Conservation (phyloP, 2,329 filamentous ascomycete species). For the Diaporthe sp. region DNA sequence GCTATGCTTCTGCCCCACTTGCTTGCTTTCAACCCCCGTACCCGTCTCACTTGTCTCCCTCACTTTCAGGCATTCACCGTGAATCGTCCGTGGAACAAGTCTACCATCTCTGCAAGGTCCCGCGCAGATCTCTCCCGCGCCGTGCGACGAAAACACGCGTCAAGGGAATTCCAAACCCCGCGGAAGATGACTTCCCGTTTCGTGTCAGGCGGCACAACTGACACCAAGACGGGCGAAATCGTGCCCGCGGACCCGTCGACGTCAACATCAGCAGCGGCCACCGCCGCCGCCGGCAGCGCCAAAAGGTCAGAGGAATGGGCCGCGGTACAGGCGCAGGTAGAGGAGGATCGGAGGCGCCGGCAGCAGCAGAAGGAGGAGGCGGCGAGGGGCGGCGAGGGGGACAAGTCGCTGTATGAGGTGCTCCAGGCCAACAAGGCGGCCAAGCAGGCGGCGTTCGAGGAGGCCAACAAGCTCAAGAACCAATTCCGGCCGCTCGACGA, state of each 20-base stretch:
- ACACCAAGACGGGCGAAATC: conserved; percentile 47
- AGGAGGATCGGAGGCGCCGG: conserved; percentile 66
- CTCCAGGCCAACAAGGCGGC: conserved; percentile 87
- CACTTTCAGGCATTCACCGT: not conserved
- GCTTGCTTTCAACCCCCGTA: not conserved
- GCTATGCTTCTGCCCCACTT: not conserved
- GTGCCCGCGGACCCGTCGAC: conserved; percentile 32
- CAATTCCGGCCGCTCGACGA: conserved; percentile 83
- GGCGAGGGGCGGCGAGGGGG: conserved; percentile 45
- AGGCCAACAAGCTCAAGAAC: conserved; percentile 76
- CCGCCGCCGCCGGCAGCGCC: conserved; percentile 33
- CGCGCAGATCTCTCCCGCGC: not conserved
- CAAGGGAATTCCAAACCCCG: not conserved
- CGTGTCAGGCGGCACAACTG: conserved; percentile 65
- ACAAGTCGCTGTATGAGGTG: conserved; percentile 77
- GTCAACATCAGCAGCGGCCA: not conserved
- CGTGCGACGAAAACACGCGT: too few relatives aligned
- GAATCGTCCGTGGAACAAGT: too few relatives aligned
- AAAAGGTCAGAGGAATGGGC: conserved; percentile 66
- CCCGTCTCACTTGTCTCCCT: not conserved
- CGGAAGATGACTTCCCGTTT: conserved; percentile 63
- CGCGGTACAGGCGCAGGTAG: conserved; percentile 71
- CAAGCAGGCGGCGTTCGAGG: conserved; percentile 86
- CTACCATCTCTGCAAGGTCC: not conserved
- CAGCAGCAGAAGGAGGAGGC: conserved; percentile 49